Base-by-base conservation (phyloP, 148 eudicot genomes). In the Vaccinium darrowii region DNA sequence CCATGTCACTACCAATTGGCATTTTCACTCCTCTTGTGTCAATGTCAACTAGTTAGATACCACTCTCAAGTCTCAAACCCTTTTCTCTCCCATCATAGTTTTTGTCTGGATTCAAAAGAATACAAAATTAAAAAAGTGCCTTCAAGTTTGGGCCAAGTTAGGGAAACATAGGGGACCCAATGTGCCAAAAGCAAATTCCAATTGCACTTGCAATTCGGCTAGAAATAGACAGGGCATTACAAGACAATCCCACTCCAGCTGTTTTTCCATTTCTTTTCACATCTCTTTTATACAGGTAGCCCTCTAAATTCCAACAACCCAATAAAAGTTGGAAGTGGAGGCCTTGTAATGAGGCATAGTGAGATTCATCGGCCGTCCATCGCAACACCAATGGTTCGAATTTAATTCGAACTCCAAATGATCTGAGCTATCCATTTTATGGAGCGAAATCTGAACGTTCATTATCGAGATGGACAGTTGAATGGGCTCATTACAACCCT, bases 241-340 rank as follows among this genome's bases (percentile, higher is more conserved):
- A 5, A n/a, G 56, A 81, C 76, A 63, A 81, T 81, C 58, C 83
- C 57, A 81, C 84, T 81, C 58, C 84, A 81, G 84, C 84, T 81
- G 84, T 81, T 81, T 81, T 49, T 47, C 39, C 36, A 14, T 43
- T 81, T 67, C 84, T 9, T 81, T 81, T 65, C 76, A 69, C 76
- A 60, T 21, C 30, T 62, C 47, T 39, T 30, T 23, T 23, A 10
- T 23, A 3, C 14, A 25, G 30, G 72, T 65, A 23, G 23, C 69
- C 69, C 69, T 62, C 73, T 11, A 67, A 67, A 25, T 67, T 67
- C 36, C 7, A 65, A 11, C 14, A 65, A 65, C 13, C 72, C 72
- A 65, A 10, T 23, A 23, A 23, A 11, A 65, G 14, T 65, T 10
- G 12, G 74, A 36, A 36, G 39, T 36, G 39, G 39, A 36, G 39